Evolutionary conservation across 768 basidiomycete species (phyloP), one percentile per base, ranked within the genome.

Genomic region (Tubosaeta sp.): DNA sequence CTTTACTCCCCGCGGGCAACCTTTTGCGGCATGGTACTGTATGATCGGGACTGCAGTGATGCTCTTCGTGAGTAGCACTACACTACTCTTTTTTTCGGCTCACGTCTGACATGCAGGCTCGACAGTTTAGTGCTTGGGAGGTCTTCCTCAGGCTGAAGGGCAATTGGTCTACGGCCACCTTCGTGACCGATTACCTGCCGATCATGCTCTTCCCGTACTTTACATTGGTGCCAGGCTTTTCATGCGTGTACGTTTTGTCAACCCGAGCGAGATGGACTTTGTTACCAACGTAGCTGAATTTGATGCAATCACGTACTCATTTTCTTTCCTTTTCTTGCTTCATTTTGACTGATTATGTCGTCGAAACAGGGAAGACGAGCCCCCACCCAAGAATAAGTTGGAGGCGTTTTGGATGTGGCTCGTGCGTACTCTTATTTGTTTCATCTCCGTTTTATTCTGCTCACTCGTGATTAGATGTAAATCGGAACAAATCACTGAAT

Each of bases 131-230:
- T 52, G 74, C 68, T 0, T 77, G 70, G 69, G 50, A 58, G 19
- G 74, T 76, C 19, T 76, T 76, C 60, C 58, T n/a, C n/a, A n/a
- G n/a, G n/a, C n/a, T 76, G 19, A 61, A 56, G 16, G 70, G 63
- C 4, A 58, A 64, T 46, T 77, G 75, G 76, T 60, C 58, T 43
- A 58, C 66, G 5, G 69, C 64, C 33, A 69, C 65, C 0, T 77
- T 77, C 53, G 66, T 77, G n/a, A 77, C 75, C 6, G 65, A 72
- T 60, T 77, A 77, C 51, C 38, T 75, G 29, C 72, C 75, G 8
- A 54, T 76, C 52, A 58, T 61, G 34, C 57, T 77, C 45, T 79
- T 82, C 71, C 78, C 11, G 33, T 77, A 35, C 56, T 82, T 10
- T 82, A 74, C 62, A 2, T 74, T 16, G 64, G 49, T n/a, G 58